phyloP scores from a whole-genome alignment of 2,329 filamentous ascomycete species.

The Cordyceps cateniannulata region DNA sequence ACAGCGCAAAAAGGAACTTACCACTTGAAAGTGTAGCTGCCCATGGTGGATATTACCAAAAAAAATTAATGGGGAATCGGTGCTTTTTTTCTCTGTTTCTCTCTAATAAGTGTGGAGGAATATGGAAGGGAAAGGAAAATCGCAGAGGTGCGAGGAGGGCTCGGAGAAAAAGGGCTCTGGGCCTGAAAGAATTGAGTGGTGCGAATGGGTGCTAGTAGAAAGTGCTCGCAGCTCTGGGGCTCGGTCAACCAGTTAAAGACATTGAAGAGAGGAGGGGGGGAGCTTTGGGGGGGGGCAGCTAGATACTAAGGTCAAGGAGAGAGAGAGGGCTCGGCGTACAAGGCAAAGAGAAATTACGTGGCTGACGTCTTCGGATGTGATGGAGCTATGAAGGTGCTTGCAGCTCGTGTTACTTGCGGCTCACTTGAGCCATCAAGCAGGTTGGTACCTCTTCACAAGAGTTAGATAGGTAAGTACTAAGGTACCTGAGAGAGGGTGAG shows the following conservation, averaged over 20 bases:
- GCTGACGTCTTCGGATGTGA: slow-evolving; percentile 9
- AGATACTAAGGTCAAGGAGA: background rate
- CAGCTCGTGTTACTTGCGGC: background rate
- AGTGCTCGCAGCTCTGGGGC: background rate
- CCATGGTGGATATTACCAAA: slow-evolving; percentile 41
- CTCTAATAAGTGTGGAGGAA: slow-evolving; percentile 8
- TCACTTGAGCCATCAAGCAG: background rate
- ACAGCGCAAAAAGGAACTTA: slow-evolving; percentile 33
- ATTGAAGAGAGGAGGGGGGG: background rate
- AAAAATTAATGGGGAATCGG: slow-evolving; percentile 15
- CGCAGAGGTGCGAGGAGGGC: slow-evolving; percentile 7
- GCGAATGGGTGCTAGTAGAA: background rate
- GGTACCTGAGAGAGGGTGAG: no score
- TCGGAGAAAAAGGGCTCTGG: slow-evolving; percentile 10
- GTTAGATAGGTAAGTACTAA: no score
- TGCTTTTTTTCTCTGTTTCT: background rate
- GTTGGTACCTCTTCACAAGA: no score
- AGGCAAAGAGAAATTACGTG: slow-evolving; percentile 10
- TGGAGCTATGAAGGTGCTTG: background rate
- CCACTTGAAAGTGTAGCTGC: slow-evolving; percentile 66
- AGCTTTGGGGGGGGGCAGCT: background rate
- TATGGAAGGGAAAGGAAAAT: slow-evolving; percentile 11
- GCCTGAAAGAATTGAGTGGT: background rate
- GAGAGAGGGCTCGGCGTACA: background rate
- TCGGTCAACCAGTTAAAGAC: background rate